Evolutionary conservation across 768 basidiomycete genomes (phyloP), one percentile per base, ranked within the genome.

Genomic region (Dictyophora rubrovolvata): DNA sequence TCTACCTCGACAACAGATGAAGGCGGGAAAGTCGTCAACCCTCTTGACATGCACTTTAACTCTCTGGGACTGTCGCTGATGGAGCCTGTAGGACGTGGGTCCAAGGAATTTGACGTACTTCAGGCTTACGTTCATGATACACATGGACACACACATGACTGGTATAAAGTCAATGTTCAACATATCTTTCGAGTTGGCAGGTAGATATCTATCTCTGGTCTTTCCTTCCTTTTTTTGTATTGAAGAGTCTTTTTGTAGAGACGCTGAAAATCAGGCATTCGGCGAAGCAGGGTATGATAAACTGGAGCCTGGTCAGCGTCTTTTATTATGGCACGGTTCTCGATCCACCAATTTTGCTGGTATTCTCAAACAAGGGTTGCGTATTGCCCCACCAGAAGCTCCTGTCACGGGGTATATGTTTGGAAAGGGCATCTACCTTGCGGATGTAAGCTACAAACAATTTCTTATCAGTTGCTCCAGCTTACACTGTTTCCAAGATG

Each of bases 341-440:
- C 69, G 83, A 28, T 76, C 79, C 4, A 83, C 83, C 23, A 84
- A 85, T 65, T 85, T 83, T 67, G 81, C 80, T 48, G 80, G 80
- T 69, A 84, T 84, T 53, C 69, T 84, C 42, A 78, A 76, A 67
- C 82, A 85, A 67, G 83, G 83, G 20, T 63, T 85, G 60, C 76
- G 82, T 9, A 84, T 85, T 60, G 83, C 83, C 5, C 83, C 83
- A 37, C 83, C 83, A 9, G 83, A 85, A 74, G 79, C 79, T 7
- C 79, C 78, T 56, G 77, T 77, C 22, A 77, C 49, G 68, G 72
- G 73, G 1, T 82, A 81, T 65, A 84, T 83, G 83, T 84, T 84
- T 65, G 83, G 83, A 55, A 83, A 84, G 68, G 83, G 81, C 48
- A 79, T 82, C 36, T 83, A 84, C 67, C 82, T 84, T 56, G 82